Conservation (phyloP, 441 rosid genomes). For the Adansonia madagascariensis region DNA sequence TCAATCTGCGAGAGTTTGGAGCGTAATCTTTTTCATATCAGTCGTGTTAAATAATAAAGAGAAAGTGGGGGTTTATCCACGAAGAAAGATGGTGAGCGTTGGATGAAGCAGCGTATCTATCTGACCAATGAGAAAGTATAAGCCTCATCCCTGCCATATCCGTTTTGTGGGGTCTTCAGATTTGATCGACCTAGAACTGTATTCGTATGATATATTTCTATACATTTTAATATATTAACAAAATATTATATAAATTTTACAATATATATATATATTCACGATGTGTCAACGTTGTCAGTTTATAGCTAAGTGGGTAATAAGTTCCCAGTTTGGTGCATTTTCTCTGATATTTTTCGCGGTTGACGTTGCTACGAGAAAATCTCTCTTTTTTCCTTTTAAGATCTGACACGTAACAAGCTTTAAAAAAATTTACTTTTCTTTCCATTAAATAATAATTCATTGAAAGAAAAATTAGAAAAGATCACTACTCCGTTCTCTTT, state of each 20-base stretch:
- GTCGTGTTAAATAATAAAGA: slow-evolving; percentile 15
- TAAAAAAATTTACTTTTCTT: background rate
- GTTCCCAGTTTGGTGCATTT: background rate
- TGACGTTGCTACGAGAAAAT: slow-evolving; percentile 29
- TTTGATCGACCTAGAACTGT: too few species aligned
- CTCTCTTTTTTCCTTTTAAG: background rate
- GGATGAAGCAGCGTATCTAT: slow-evolving; percentile 73
- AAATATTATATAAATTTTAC: too few species aligned
- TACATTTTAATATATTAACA: too few species aligned
- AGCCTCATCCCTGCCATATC: slow-evolving; percentile 81
- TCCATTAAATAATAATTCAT: too few species aligned
- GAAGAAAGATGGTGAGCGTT: slow-evolving; percentile 37
- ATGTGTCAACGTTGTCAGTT: too few species aligned
- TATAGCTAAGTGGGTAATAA: background rate
- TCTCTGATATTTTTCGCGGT: slow-evolving; percentile 16
- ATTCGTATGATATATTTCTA: too few species aligned
- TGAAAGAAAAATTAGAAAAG: background rate
- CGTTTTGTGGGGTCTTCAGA: slow-evolving; percentile 32
- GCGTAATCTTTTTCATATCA: background rate
- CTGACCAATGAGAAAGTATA: slow-evolving; percentile 50
- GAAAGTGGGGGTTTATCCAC: slow-evolving; percentile 40
- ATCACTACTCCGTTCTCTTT: too few species aligned
- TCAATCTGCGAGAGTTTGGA: background rate
- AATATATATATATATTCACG: too few species aligned
- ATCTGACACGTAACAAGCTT: background rate